Base-by-base conservation (phyloP, 2,329 filamentous ascomycete species). In the Verticillium albo-atrum region DNA sequence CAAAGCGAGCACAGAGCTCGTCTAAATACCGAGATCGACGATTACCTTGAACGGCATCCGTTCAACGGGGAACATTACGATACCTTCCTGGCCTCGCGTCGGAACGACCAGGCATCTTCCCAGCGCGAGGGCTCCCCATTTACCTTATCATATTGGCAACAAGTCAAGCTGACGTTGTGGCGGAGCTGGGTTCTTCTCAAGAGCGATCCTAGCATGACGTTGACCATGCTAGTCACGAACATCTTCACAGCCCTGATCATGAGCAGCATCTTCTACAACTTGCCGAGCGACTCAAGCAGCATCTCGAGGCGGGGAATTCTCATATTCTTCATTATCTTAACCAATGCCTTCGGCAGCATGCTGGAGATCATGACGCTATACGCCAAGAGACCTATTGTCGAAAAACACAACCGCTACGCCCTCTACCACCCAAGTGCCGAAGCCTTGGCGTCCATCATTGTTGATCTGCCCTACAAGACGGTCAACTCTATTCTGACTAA, bases 161-260 rank as follows among this genome's bases (percentile, higher is more conserved):
- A 68, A 54, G 56, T 67, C 25, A 55, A 54, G 32, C 60, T 67
- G 23, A 66, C 63, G 28, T 34, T 68, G 42, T 65, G 64, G 62
- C 64, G 66, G 6, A 58, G 59, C 4, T 58, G 60, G 15, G 57
- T 54, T 14, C 56, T 65, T 14, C 57, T 68, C 26, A 63, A 61
- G 25, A 59, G 58, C 6, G 63, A 65, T 17, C 66, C 65, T 5
- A 60, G 60, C 42, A 57, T 63, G 61, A 63, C 64, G 27, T 52
- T 68, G 30, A 53, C 47, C 30, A 62, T 61, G 59, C 68, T 73
- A 12, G 62, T 66, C 10, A 63, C 71, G 17, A 68, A 72, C 66
- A 79, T 83, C 6, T 76, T 85, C 62, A 83, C 89, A 75, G 83
- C 87, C 34, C 75, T 91, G 55, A 83, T 91, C 63, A 82, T 89